Evolutionary conservation across 2,329 filamentous ascomycete genomes (phyloP), one percentile per base, ranked within the genome.

Genomic region (Phaeoacremonium minimum): DNA sequence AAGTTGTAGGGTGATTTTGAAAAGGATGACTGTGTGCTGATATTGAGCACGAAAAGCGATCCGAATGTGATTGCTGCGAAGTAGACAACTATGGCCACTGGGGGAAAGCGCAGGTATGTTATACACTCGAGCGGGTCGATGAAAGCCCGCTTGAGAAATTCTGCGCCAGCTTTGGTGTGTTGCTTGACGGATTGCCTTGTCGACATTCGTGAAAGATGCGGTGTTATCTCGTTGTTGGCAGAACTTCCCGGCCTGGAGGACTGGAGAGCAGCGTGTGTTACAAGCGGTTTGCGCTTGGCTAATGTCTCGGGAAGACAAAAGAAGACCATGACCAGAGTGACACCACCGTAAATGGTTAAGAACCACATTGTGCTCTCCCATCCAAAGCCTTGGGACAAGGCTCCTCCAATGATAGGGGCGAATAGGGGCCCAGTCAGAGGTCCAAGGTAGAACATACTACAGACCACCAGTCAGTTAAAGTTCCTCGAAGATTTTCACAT

Each of bases 341-440:
- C 41, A 6, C 69, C 76, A 22, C 85, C 86, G 50, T 84, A 91
- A 15, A 81, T 80, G 15, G 77, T 72, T 28, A 87, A 70, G 46
- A 88, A 88, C 82, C 85, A 93, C 66, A 87, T 77, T 2, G 85
- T 86, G 28, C 80, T 80, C 48, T 83, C 70, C 87, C 87, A 93
- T 2, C 81, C 78, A 51, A 84, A 80, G 6, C 59, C 67, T 46
- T 87, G 64, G 1, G 83, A 71, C n/a, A 94, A 61, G 1, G 73
- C 77, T 30, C 87, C 87, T 35, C 87, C 87, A 19, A 93, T 68
- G 35, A 93, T 84, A 3, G 87, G 87, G 0, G 83, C 80, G 6
- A 91, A 57, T 12, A 93, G 61, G 0, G 87, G 87, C 0, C 86
- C 87, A 33, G 80, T 73, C 7, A 93, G 61, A 0, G 87, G 87